A percentile compares a stretch with the other conserved stretches of the same genome.
phyloP scores from a whole-genome alignment of 305 asterid genomes.

The Fraxinus velutina region DNA sequence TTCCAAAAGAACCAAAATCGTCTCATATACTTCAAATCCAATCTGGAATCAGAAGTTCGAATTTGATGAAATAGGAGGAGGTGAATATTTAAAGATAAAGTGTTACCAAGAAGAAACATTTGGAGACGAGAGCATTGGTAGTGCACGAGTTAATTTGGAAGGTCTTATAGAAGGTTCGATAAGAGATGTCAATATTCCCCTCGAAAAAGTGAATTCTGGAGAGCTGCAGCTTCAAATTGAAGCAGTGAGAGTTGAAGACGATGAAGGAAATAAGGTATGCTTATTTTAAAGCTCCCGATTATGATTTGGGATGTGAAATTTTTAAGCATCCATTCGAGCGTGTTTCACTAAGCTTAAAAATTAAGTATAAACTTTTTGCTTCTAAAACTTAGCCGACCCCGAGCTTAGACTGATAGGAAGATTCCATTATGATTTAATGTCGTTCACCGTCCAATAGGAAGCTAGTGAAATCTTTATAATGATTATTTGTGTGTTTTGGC shows the following conservation, averaged over 20 bases:
- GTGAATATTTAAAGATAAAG: slow-evolving; percentile 79
- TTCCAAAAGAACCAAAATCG: slow-evolving; percentile 57
- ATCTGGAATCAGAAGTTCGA: slow-evolving; percentile 88
- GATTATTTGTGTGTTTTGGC: neutral
- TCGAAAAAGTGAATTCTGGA: slow-evolving; percentile 85
- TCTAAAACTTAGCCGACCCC: neutral
- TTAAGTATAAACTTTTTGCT: neutral
- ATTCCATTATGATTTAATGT: neutral
- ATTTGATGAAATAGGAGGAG: slow-evolving; percentile 83
- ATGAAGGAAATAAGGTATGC: slow-evolving; percentile 59
- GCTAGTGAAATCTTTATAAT: neutral
- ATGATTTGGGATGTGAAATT: neutral
- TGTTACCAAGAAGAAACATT: slow-evolving; percentile 77
- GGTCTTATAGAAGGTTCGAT: slow-evolving; percentile 77
- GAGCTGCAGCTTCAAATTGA: slow-evolving; percentile 85
- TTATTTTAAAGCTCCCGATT: neutral
- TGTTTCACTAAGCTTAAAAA: neutral
- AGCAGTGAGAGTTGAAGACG: slow-evolving; percentile 54
- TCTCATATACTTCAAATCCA: slow-evolving; percentile 61
- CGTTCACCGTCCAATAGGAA: neutral
- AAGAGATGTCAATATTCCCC: slow-evolving; percentile 83
- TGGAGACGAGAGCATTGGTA: slow-evolving; percentile 83
- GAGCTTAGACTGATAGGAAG: neutral
- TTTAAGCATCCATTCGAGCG: neutral
- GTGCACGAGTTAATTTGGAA: slow-evolving; percentile 91